Evolutionary conservation across 2,329 filamentous ascomycete genomes (phyloP), one percentile per base, ranked within the genome.

Genomic region (Talaromyces sp.): DNA sequence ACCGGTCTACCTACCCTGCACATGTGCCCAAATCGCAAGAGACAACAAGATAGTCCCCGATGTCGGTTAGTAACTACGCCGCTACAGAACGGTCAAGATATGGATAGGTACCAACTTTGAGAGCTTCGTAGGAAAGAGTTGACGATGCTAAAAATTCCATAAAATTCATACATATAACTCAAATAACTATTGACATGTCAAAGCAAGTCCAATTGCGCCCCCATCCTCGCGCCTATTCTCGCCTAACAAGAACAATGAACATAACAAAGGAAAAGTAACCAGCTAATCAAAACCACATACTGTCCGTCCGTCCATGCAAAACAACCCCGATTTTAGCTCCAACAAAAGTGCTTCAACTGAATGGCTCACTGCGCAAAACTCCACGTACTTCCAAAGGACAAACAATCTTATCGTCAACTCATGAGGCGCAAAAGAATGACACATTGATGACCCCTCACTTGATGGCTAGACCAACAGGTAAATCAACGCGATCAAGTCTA

Each of bases 401-500:
- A 23, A 52, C 30, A 30, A 52, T 30, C 27, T 30, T 30, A 23
- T 52, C 47, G 47, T 52, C 23, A 52, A 52, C 47, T 52, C 47
- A 6, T 52, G 47, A 52, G 47, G 47, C 23, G 27, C 47, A 52
- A 52, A 52, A 30, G 23, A 30, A 27, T 52, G 47, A 44, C 47
- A 18, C 47, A 52, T 30, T 52, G 47, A 14, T 28, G n/a, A 14
- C 4, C 47, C 47, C 16, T 28, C 18, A 14, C 28, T 2, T 52
- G 28, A 14, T 52, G 23, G 7, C 47, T 52, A 30, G 47, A 16
- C 27, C 53, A 34, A 14, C 53, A 56, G 53, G 53, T 4, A 10
- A 56, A n/a, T 36, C 53, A 34, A 56, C 36, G 53, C 53, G 53
- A 56, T 4, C 28, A 52, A 52, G 47, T 52, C 47, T 52, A 52